Evolutionary conservation across 306 rosid genomes (phyloP), one percentile per base, ranked within the genome.

Genomic region (Castanopsis chinensis): DNA sequence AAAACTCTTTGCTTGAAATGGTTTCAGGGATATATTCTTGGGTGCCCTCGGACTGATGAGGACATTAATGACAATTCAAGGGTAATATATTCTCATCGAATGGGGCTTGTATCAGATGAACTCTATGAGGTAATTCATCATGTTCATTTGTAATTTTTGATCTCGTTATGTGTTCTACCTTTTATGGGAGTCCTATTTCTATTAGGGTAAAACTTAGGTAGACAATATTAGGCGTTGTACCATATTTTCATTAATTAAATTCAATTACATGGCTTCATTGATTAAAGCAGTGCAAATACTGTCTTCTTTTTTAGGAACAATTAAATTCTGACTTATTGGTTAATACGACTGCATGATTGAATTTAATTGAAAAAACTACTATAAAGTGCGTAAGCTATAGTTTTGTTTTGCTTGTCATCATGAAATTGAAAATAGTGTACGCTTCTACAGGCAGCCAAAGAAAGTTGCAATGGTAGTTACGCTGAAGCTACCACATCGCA

Each of bases 101-200:
- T 72, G 72, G 78, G 78, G 4, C 73, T 79, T n/a, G 35, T 79
- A 72, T 79, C 83, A 17, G 63, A 79, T 60, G 64, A 73, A 32
- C 83, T 79, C 33, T 79, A 61, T 18, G 37, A 72, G 71, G 83
- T 78, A 60, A 53, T 18, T 43, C 28, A 14, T 3, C 17, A 12
- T 49, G 53, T 49, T 10, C 53, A 49, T 49, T 49, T 49, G 15
- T 12, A 49, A 49, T 49, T 49, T 49, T 49, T 49, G 12, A 49
- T 49, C 17, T 49, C 14, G 2, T 49, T 49, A 49, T 49, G 53
- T 49, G 5, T 21, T 58, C 30, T 21, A 0, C 13, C 20, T 58
- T 58, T 59, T 27, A 61, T 9, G 37, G 33, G 68, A 61, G 68
- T 61, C 10, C 35, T 21, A 11, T 60, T 61, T 25, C 25, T 21